A percentile compares a stretch with the other conserved stretches of the same genome.
These are phyloP conservation scores for Bipolaris gigantea DNA, from an alignment of 2,329 filamentous ascomycete species.

Conservation along the genomic window DNA sequence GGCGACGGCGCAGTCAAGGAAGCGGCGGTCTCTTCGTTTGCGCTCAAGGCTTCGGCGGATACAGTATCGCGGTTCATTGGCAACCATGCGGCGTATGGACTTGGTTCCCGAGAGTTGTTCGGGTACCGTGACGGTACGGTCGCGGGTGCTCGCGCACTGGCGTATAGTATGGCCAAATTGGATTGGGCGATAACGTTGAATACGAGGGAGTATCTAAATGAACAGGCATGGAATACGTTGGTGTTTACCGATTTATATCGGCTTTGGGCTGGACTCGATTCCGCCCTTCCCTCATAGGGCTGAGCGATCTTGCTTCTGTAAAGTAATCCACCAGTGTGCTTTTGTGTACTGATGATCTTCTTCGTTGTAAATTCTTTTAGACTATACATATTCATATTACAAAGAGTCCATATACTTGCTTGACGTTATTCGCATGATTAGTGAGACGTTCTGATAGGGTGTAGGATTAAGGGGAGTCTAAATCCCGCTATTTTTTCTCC, in stretches of 20 bases:
- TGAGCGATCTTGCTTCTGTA: no score
- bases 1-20: slow-evolving; percentile 26
- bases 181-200: not conserved
- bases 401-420: no score
- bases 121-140: not conserved
- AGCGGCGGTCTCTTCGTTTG: slow-evolving; percentile 17
- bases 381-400: no score
- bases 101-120: not conserved
- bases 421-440: no score
- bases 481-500: no score
- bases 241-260: not conserved
- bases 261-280: no score
- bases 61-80: slow-evolving; percentile 20
- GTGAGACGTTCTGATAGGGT: no score
- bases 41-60: slow-evolving; percentile 19
- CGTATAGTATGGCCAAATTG: not conserved
- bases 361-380: no score
- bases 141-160: not conserved
- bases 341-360: no score
- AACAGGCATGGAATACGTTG: not conserved
- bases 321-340: no score
- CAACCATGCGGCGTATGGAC: slow-evolving; percentile 2
- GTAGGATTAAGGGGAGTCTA: no score
- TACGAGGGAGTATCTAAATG: not conserved
- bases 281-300: no score